These are phyloP conservation scores for Skeletonema marinoi DNA, from an alignment of 108 stramenopile species.

Conservation along the genomic window DNA sequence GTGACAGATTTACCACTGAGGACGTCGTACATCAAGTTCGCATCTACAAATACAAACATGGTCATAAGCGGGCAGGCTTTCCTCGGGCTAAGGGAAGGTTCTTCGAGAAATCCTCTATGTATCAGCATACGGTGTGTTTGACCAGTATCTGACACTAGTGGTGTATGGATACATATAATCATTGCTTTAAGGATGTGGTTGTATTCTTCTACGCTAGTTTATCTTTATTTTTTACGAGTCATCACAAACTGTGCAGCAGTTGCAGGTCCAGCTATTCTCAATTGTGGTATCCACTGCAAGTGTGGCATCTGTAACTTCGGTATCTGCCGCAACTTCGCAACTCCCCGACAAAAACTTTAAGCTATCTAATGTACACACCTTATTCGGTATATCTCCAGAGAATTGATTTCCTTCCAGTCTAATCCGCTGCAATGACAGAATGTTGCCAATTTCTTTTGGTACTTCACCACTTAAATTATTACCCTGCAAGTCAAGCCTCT, in stretches of 20 bases:
- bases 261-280: background rate
- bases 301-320: background rate
- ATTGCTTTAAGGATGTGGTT: too few species aligned
- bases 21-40: constrained; percentile 16
- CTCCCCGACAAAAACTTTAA: background rate
- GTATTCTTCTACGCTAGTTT: too few species aligned
- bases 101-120: too few species aligned
- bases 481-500: constrained; percentile 33
- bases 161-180: too few species aligned
- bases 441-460: constrained; percentile 6
- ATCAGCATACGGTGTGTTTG: too few species aligned
- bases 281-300: background rate
- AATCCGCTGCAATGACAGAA: background rate
- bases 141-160: too few species aligned
- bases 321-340: background rate
- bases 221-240: background rate
- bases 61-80: constrained; percentile 13
- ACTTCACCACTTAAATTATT: constrained; percentile 37
- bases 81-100: constrained; percentile 6
- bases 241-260: background rate
- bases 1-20: constrained; percentile 21
- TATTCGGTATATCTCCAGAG: background rate
- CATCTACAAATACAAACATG: constrained; percentile 36
- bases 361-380: background rate
- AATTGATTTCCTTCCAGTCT: background rate